Base-by-base conservation (phyloP, 495 filamentous ascomycete genomes). In the Xylaria castorea region DNA sequence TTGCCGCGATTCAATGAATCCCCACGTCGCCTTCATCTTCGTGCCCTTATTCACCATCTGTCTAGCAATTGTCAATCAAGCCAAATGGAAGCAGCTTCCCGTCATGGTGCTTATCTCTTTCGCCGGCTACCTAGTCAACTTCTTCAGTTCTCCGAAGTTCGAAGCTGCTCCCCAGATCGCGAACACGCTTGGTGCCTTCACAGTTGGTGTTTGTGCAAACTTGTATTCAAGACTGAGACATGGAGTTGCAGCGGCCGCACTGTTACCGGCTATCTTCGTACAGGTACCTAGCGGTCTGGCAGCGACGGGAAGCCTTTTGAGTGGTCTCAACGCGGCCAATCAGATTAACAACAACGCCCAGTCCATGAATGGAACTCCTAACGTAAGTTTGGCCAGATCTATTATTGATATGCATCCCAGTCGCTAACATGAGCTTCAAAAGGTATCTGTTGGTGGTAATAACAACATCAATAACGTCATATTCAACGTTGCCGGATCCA, bases 261-360 rank as follows among this genome's bases (percentile, higher is more conserved):
- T 99, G 83, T 82, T 98, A 0, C 95, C 95, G 1, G 95, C 93
- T 5, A 97, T 99, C 73, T 97, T 97, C 75, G 95, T 99, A 6
- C 93, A 96, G 66, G 96, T 99, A 6, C 95, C 95, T 3, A 94
- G 91, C 18, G 95, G 95, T 5, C 86, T 99, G 16, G 93, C 96
- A 1, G 94, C 94, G 5, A 89, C 89, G 40, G 95, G 95, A 2
- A 93, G 91, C 12, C 82, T 98, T 71, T 85, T 99, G 18, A 90
- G 89, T n/a, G 95, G 96, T 9, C 86, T 99, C 50, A 89, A 89
- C n/a, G 91, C 89, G 18, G 95, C 94, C 2, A 90, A 97, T 76
- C 87, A 94, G 75, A 90, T 98, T 69, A 91, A 73, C 81, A 87
- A 76, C 81, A 84, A 62, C 12, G 73, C 53, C 4, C 69, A 68